Evolutionary conservation across 2,329 filamentous ascomycete species (phyloP).

Genomic region (Microcyclospora tardicrescens): DNA sequence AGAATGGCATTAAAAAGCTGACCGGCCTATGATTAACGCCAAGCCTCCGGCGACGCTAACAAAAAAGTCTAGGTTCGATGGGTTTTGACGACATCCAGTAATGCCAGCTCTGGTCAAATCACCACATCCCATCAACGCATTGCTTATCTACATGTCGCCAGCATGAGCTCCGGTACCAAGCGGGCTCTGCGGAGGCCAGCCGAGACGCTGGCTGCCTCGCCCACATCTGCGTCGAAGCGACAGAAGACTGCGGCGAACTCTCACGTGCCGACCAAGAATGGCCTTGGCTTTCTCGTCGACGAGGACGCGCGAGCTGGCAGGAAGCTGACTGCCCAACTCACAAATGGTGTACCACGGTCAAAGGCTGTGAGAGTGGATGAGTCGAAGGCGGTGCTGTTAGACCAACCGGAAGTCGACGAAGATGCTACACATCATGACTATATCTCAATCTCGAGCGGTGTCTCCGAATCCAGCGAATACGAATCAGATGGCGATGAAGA

Average conservation of each 20-base stretch:
- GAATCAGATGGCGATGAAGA: constrained; percentile 13
- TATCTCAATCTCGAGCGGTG: constrained; percentile 37
- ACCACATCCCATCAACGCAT: not conserved
- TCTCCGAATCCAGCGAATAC: constrained; percentile 22
- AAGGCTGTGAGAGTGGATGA: constrained; percentile 45
- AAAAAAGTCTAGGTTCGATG: not conserved
- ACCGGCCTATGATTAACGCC: no score
- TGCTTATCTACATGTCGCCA: constrained; percentile 5
- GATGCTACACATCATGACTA: constrained; percentile 28
- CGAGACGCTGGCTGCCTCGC: constrained; percentile 16
- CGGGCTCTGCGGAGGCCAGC: constrained; percentile 1
- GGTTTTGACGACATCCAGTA: not conserved
- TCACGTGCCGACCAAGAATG: constrained; percentile 18
- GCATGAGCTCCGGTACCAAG: constrained; percentile 22
- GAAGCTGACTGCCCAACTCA: constrained; percentile 33
- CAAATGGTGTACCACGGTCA: constrained; percentile 40
- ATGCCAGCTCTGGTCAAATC: not conserved
- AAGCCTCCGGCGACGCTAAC: no score
- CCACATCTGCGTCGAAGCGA: constrained; percentile 19
- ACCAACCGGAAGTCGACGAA: constrained; percentile 28
- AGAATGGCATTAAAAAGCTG: no score
- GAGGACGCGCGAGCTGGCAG: constrained; percentile 22
- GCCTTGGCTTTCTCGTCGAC: constrained; percentile 23
- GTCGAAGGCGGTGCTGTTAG: constrained; percentile 37
- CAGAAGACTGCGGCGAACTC: constrained; percentile 20